Conservation (phyloP, 768 basidiomycete species). For the Mycena maculata region DNA sequence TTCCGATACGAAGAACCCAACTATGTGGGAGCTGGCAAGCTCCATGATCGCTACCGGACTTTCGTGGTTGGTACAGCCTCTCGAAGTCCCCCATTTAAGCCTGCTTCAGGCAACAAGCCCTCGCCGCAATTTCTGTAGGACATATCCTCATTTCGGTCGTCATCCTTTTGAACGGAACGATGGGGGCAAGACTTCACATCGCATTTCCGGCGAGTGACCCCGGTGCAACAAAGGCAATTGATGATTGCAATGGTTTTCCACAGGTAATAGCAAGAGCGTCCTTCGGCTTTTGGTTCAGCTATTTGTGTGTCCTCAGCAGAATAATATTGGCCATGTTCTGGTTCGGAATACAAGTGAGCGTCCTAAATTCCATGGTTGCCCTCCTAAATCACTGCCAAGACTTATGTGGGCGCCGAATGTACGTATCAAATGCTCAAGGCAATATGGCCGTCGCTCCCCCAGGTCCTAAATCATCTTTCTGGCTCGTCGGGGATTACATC, state of each 20-base stretch:
- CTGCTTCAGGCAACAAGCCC: conserved; percentile 66
- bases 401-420: conserved; percentile 74
- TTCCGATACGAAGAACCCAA: conserved; percentile 56
- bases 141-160: conserved; percentile 73
- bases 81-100: not conserved
- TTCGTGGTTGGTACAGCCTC: conserved; percentile 69
- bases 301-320: conserved; percentile 85
- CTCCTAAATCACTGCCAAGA: conserved; percentile 46
- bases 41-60: conserved; percentile 82
- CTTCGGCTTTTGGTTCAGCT: conserved; percentile 91
- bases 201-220: conserved; percentile 61
- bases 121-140: conserved; percentile 76
- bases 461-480: conserved; percentile 72
- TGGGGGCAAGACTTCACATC: conserved; percentile 80
- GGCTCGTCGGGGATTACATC: conserved; percentile 70
- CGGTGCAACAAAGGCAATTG: not conserved
- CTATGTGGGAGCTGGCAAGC: conserved; percentile 70
- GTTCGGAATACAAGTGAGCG: conserved; percentile 74
- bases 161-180: conserved; percentile 74
- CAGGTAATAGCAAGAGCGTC: conserved; percentile 84
- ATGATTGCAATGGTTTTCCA: not conserved
- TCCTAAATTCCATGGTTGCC: not conserved
- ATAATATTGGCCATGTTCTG: conserved; percentile 83
- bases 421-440: conserved; percentile 86
- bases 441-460: conserved; percentile 79